Evolutionary conservation across 441 rosid genomes (phyloP).

Genomic region (Pelargonium fulgidum): DNA sequence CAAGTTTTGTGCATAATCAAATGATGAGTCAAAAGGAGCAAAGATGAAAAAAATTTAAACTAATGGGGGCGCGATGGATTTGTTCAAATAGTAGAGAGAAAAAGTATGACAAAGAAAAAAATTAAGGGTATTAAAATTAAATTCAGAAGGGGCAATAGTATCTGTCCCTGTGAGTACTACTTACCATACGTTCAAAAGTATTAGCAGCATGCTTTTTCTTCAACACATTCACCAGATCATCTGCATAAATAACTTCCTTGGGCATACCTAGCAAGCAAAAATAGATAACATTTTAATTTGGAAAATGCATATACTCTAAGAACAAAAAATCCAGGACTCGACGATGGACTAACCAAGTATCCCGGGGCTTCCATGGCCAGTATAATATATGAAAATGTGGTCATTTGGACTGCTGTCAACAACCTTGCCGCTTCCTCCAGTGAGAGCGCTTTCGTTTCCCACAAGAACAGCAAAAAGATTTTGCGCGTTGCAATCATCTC

Average conservation of each 20-base stretch:
- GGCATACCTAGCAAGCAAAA: slow-evolving; percentile 39
- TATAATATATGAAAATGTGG: slow-evolving; percentile 47
- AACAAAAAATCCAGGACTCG: too few relatives aligned
- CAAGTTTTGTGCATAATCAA: too few relatives aligned
- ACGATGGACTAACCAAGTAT: slow-evolving; percentile 29
- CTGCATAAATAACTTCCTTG: slow-evolving; percentile 25
- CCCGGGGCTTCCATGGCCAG: slow-evolving; percentile 64
- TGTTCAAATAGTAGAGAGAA: too few relatives aligned
- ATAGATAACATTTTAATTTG: too few relatives aligned
- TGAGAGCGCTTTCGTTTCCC: slow-evolving; percentile 53
- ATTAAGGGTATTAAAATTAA: too few relatives aligned
- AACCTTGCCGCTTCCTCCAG: slow-evolving; percentile 64
- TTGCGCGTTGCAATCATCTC: slow-evolving; percentile 30
- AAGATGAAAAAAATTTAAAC: too few relatives aligned
- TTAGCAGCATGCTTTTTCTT: slow-evolving; percentile 38
- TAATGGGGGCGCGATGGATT: too few relatives aligned
- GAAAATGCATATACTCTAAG: too few relatives aligned
- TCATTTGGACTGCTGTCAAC: slow-evolving; percentile 53
- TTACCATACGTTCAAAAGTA: slow-evolving; percentile 47
- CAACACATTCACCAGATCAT: slow-evolving; percentile 40
- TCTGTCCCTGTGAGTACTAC: too few relatives aligned
- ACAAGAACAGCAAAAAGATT: slow-evolving; percentile 50
- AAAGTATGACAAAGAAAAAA: too few relatives aligned
- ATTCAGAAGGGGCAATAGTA: too few relatives aligned
- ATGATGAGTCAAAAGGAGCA: too few relatives aligned